These are phyloP conservation scores for Aspergillus alliaceus DNA, from an alignment of 2,329 filamentous ascomycete genomes.

Conservation along the genomic window DNA sequence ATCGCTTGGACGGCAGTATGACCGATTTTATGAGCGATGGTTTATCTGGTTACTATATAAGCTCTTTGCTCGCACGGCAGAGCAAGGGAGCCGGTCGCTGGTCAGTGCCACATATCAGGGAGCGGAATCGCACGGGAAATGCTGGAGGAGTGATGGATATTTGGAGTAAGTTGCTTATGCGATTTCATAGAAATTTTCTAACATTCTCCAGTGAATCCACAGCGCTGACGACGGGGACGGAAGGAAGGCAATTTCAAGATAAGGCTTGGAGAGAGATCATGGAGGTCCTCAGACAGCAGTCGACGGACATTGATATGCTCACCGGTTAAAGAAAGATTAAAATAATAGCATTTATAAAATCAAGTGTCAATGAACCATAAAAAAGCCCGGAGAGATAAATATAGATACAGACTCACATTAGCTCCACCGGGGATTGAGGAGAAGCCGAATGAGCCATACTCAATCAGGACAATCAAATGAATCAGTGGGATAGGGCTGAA, in stretches of 20 bases:
- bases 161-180: slow-evolving; percentile 30
- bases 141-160: slow-evolving; percentile 44
- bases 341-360: not conserved
- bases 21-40: slow-evolving; percentile 34
- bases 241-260: slow-evolving; percentile 37
- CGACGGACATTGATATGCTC: slow-evolving; percentile 19
- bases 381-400: too few species aligned
- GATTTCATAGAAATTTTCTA: too few species aligned
- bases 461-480: not conserved
- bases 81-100: slow-evolving; percentile 46
- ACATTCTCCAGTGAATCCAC: slow-evolving; percentile 31
- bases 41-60: slow-evolving; percentile 35
- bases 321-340: not conserved
- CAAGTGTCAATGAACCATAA: not conserved
- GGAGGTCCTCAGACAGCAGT: slow-evolving; percentile 29
- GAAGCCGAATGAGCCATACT: not conserved
- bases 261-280: slow-evolving; percentile 45
- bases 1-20: slow-evolving; percentile 42
- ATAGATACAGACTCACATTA: slow-evolving; percentile 3
- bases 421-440: not conserved
- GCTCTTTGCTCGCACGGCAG: slow-evolving; percentile 44
- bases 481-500: slow-evolving; percentile 1
- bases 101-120: slow-evolving; percentile 45
- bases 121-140: slow-evolving; percentile 44
- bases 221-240: slow-evolving; percentile 30